Conservation (phyloP, 768 basidiomycete genomes). For the Suillus plorans region DNA sequence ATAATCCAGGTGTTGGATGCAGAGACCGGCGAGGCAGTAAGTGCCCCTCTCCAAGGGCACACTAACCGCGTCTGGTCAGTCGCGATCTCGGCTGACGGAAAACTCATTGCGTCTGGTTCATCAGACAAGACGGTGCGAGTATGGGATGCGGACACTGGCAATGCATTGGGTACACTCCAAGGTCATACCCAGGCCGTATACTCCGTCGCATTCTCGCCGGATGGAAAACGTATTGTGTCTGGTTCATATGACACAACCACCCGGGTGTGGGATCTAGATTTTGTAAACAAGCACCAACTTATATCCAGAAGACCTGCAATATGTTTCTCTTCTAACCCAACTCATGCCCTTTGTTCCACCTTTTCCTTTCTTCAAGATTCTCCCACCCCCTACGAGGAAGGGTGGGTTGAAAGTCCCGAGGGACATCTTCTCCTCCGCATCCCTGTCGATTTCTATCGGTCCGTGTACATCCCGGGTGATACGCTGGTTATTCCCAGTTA, state of each 20-base stretch:
- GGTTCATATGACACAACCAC: conserved; percentile 1
- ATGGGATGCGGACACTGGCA: not conserved
- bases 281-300: not conserved
- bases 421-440: conserved; percentile 6
- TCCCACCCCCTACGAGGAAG: not conserved
- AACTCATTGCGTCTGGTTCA: conserved; percentile 1
- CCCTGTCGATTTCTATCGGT: not conserved
- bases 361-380: not conserved
- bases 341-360: not conserved
- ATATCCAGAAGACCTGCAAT: not conserved
- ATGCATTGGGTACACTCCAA: not conserved
- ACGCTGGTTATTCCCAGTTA: conserved; percentile 4
- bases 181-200: conserved; percentile 12
- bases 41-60: not conserved
- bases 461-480: not conserved
- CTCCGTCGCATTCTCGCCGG: conserved; percentile 3
- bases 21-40: not conserved
- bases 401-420: conserved; percentile 2
- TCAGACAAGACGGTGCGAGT: not conserved
- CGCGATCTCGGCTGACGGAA: not conserved
- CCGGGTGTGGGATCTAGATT: conserved; percentile 22
- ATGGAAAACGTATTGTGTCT: not conserved
- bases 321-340: not conserved
- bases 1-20: not conserved
- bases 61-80: not conserved